Percentiles rank a stretch among this genome's conserved stretches.
Evolutionary conservation across 305 asterid species (phyloP).

Genomic region (Plantago lanceolata): DNA sequence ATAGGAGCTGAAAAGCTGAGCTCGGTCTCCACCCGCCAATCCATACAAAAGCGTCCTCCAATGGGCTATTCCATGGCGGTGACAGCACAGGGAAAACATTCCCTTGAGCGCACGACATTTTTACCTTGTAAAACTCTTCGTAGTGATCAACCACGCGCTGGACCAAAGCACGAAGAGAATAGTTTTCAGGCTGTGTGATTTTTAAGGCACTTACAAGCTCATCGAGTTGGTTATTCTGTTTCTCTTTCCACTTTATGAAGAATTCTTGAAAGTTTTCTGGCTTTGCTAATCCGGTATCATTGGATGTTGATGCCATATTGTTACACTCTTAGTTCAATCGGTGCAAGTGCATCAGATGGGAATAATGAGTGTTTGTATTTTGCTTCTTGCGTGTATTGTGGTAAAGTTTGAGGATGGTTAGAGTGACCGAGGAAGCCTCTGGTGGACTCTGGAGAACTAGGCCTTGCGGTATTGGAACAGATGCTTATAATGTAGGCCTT

Average conservation of each 20-base stretch:
- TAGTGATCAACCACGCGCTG: slow-evolving; percentile 15
- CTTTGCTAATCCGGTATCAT: not conserved
- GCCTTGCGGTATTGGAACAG: not conserved
- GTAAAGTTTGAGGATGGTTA: not conserved
- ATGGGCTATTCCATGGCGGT: slow-evolving; percentile 25
- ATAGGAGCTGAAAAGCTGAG: slow-evolving; percentile 34
- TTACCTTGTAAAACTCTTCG: slow-evolving; percentile 23
- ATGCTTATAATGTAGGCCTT: not conserved
- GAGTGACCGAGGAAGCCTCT: not conserved
- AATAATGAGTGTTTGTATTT: not conserved
- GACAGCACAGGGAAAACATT: slow-evolving; percentile 21
- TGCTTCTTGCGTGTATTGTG: too few relatives aligned
- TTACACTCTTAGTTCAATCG: not conserved
- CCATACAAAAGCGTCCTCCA: slow-evolving; percentile 33
- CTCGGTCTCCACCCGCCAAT: slow-evolving; percentile 35
- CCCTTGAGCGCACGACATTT: slow-evolving; percentile 23
- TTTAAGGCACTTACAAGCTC: slow-evolving; percentile 16
- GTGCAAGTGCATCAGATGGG: not conserved
- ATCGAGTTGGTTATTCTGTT: slow-evolving; percentile 25
- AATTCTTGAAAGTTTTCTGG: slow-evolving; percentile 20
- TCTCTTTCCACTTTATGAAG: slow-evolving; percentile 23
- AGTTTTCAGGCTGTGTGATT: not conserved
- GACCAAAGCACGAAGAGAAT: slow-evolving; percentile 11
- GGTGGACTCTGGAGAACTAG: not conserved
- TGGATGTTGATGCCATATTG: slow-evolving; percentile 7